These are phyloP conservation scores for Lepidium sativum DNA, from an alignment of 345 rosid genomes.

Conservation along the genomic window DNA sequence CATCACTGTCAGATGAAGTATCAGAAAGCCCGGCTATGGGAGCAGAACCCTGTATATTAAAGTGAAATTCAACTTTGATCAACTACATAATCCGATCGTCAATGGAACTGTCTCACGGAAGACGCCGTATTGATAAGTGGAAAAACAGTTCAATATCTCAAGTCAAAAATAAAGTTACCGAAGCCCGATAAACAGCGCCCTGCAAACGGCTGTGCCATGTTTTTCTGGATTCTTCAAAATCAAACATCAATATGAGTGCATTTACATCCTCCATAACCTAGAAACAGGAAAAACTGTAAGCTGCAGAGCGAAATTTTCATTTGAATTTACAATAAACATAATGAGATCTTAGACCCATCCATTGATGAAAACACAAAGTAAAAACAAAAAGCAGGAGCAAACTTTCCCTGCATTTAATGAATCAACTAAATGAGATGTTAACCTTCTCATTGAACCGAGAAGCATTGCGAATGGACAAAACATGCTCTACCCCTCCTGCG, in stretches of 20 bases:
- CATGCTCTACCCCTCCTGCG: conserved; percentile 63
- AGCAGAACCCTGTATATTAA: conserved; percentile 57
- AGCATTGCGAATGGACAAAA: conserved; percentile 66
- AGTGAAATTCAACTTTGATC: background rate
- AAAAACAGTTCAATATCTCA: background rate
- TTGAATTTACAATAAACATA: background rate
- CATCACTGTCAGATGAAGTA: conserved; percentile 74
- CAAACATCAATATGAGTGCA: conserved; percentile 64
- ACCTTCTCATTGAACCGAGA: conserved; percentile 57
- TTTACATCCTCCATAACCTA: conserved; percentile 82
- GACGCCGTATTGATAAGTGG: background rate
- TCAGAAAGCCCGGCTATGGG: conserved; percentile 79
- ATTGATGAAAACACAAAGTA: background rate
- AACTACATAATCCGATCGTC: background rate
- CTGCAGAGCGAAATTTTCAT: background rate
- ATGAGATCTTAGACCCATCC: background rate
- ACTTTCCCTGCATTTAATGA: background rate
- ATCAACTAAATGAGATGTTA: conserved; percentile 9
- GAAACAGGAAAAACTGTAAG: conserved; percentile 1
- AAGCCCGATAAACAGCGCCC: conserved; percentile 80
- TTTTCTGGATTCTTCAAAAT: conserved; percentile 58
- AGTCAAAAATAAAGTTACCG: conserved; percentile 37
- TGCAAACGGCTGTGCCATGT: conserved; percentile 84
- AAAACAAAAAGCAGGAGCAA: conserved; percentile 15
- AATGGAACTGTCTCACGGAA: background rate